Evolutionary conservation across 2,329 filamentous ascomycete genomes (phyloP).

Genomic region (Venturia aucupariae): DNA sequence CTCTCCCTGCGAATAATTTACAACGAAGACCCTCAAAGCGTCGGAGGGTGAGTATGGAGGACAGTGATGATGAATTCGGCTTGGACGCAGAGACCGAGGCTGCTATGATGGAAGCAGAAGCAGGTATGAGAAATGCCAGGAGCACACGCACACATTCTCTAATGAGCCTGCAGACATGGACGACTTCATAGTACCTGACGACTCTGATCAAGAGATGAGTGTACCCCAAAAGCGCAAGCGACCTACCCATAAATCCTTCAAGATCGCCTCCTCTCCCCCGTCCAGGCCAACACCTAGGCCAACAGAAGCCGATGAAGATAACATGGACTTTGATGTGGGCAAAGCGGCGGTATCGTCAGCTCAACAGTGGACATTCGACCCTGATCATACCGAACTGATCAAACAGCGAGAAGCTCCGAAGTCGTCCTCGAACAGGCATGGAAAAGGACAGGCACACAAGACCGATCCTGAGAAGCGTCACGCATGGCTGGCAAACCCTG

Average conservation of each 20-base stretch:
- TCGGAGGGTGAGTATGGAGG: conserved; percentile 53
- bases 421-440: conserved; percentile 21
- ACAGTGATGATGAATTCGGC: conserved; percentile 58
- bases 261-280: conserved; percentile 38
- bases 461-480: conserved; percentile 82
- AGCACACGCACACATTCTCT: background rate
- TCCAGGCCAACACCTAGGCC: conserved; percentile 39
- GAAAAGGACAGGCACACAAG: conserved; percentile 60
- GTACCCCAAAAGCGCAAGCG: conserved; percentile 61
- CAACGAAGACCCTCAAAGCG: conserved; percentile 44
- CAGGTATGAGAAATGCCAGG: conserved; percentile 37
- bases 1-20: conserved; percentile 37
- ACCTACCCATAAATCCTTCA: conserved; percentile 38
- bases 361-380: conserved; percentile 71
- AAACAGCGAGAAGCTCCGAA: conserved; percentile 23
- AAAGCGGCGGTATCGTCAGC: conserved; percentile 59
- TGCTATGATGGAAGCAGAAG: conserved; percentile 49
- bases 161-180: conserved; percentile 52
- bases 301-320: conserved; percentile 35
- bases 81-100: conserved; percentile 48
- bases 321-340: conserved; percentile 45
- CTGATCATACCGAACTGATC: conserved; percentile 43
- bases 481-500: conserved; percentile 76
- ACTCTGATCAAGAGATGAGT: conserved; percentile 61
- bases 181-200: conserved; percentile 81